Evolutionary conservation across 2,329 filamentous ascomycete species (phyloP).

Genomic region (Kalmusia sp.): DNA sequence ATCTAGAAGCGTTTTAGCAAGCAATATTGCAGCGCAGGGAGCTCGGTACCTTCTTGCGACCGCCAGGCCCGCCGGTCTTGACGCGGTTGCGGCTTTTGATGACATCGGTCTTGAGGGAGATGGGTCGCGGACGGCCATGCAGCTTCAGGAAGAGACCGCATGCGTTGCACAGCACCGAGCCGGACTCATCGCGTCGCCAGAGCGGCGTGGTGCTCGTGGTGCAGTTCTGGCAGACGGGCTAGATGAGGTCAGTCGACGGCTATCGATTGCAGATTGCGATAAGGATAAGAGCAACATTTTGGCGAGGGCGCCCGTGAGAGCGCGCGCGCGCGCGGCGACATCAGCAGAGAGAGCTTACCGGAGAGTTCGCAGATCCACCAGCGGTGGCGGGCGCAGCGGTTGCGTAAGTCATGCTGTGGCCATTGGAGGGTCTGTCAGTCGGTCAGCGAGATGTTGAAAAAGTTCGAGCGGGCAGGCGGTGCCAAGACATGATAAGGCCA

Average conservation of each 20-base stretch:
- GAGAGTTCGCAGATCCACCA: constrained; percentile 67
- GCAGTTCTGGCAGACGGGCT: constrained; percentile 98
- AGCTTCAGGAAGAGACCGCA: constrained; percentile 98
- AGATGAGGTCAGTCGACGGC: constrained; percentile 58
- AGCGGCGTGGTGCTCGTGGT: constrained; percentile 92
- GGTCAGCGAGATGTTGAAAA: constrained; percentile 35
- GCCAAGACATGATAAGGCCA: constrained; percentile 42
- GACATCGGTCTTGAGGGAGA: constrained; percentile 97
- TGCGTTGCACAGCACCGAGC: constrained; percentile 96
- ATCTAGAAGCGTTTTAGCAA: constrained; percentile 25
- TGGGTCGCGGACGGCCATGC: constrained; percentile 89
- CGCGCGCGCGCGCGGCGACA: neutral
- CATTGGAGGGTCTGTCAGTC: constrained; percentile 50
- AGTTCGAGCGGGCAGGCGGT: constrained; percentile 36
- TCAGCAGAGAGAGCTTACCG: constrained; percentile 53
- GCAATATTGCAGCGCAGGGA: neutral
- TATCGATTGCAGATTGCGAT: constrained; percentile 50
- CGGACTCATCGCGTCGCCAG: constrained; percentile 96
- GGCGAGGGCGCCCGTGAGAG: constrained; percentile 12
- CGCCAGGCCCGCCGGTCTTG: constrained; percentile 81
- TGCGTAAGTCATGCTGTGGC: constrained; percentile 65
- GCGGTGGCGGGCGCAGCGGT: constrained; percentile 71
- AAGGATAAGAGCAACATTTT: constrained; percentile 52
- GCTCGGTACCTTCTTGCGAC: constrained; percentile 79
- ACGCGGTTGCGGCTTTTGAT: constrained; percentile 99